Evolutionary conservation across 768 basidiomycete species (phyloP), one percentile per base, ranked within the genome.

Genomic region (Floccularia luteovirens): DNA sequence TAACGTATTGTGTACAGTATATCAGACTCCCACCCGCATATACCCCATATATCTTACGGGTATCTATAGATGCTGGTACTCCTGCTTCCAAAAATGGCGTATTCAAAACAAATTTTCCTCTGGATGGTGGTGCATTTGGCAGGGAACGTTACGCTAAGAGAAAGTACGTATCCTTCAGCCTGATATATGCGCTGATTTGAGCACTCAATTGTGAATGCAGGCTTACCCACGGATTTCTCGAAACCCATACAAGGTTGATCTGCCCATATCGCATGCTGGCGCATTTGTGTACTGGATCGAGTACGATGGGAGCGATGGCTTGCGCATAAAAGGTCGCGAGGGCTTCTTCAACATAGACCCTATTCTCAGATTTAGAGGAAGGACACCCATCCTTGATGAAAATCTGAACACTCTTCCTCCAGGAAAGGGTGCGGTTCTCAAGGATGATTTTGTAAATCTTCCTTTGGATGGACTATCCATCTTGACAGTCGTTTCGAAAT

Each of bases 281-380:
- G 91, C 93, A 0, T 99, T 97, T 66, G 77, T 85, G 41, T 98
- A 89, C 62, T 96, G 84, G 80, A 67, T 99, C 32, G 93, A 97
- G 61, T 91, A 96, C 55, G 90, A 90, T 43, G 74, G 74, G 5
- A 71, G 72, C 31, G 47, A 59, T 16, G 77, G 75, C 8, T 62
- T 76, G 38, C 79, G 92, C 42, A 60, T 85, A 43, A 82, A 79
- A 48, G 90, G 92, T 36, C 77, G 89, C 37, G 79, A 88, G 48
- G 93, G 92, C 5, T 98, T 90, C 65, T 97, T 99, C 64, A 94
- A 94, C 60, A 79, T 99, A 47, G 94, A 98, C 53, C 94, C 94
- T 17, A 68, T 90, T 43, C 79, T 99, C 45, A 79, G 72, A 40
- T 66, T 75, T 42, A 89, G 82, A 48, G 68, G 76, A 3, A 82